These are phyloP conservation scores for Candida sanyaensis DNA, from an alignment of 1,139 yeast species.

Conservation along the genomic window DNA sequence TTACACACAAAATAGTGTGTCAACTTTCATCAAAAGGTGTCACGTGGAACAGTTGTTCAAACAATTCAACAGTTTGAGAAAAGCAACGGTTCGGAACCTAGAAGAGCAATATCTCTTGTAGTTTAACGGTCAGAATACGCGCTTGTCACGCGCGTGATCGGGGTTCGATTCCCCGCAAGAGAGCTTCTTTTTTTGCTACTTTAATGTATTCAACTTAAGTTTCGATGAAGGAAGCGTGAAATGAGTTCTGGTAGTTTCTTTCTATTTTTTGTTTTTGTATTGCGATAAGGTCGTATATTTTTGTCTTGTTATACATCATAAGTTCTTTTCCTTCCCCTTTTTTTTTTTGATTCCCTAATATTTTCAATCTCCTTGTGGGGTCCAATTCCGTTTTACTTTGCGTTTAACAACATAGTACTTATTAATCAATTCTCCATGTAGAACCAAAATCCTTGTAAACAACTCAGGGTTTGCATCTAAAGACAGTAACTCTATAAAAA, in stretches of 20 bases:
- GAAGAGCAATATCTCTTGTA: background rate
- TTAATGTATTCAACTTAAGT: background rate
- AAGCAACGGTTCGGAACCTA: no score
- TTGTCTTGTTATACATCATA: no score
- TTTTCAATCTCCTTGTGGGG: background rate
- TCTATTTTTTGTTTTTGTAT: background rate
- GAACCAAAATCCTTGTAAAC: background rate
- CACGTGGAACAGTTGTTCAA: no score
- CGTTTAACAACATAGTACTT: background rate
- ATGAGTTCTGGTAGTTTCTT: background rate
- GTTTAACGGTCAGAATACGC: constrained; percentile 3
- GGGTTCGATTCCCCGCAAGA: constrained; percentile 3
- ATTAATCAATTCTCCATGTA: background rate
- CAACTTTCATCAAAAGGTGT: no score
- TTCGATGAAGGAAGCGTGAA: background rate
- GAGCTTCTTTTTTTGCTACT: background rate
- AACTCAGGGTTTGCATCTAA: constrained; percentile 1
- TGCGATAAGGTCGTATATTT: no score
- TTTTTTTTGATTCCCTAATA: no score
- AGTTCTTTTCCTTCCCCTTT: no score
- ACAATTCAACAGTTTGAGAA: no score
- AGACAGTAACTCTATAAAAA: background rate
- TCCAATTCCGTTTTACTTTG: background rate
- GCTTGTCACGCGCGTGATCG: constrained; percentile 4
- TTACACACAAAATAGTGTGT: no score